Evolutionary conservation across 805 yeast species (phyloP), one percentile per base, ranked within the genome.

Genomic region (Kuraishia ogatae): DNA sequence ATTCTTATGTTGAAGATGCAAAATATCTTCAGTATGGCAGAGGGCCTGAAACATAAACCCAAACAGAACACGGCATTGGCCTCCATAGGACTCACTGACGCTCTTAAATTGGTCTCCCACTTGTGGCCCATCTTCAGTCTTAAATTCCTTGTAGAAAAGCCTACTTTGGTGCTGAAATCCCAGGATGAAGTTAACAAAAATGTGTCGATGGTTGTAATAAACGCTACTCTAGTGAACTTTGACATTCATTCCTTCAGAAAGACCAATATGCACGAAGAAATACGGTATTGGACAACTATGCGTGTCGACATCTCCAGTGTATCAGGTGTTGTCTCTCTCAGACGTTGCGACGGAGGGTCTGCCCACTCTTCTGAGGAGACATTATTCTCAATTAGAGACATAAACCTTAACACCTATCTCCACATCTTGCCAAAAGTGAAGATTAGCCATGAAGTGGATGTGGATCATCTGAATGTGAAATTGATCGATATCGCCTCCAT

Each of bases 111-210:
- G 13, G n/a, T 50, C 22, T 47, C 56, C 23, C 26, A 50, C 46
- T 56, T 52, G 48, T 53, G 53, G 54, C 71, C 71, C 7, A 50
- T 50, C n/a, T 39, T 64, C 28, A 57, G 62, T 4, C 2, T 62
- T 26, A 66, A 65, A 35, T 13, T 68, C 1, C 53, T 65, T 0
- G 49, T 67, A 4, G 70, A 67, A 35, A 60, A 63, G n/a, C 71
- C 71, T 2, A 58, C 61, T 1, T 10, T 66, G 15, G 54, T 68
- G 2, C 50, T 66, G 2, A 67, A 65, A 55, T 57, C 61, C 2
- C 39, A 29, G 1, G 48, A 53, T 17, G 51, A 53, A 17, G 19
- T 39, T 2, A 19, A 23, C 13, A 54, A 59, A 17, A 55, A 56
- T 28, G 52, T 61, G 4, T 63, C 65, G 26, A 56, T 67, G 54